Base-by-base conservation (phyloP, 1,284 basidiomycete species). In the Trichosporon coremiiforme region DNA sequence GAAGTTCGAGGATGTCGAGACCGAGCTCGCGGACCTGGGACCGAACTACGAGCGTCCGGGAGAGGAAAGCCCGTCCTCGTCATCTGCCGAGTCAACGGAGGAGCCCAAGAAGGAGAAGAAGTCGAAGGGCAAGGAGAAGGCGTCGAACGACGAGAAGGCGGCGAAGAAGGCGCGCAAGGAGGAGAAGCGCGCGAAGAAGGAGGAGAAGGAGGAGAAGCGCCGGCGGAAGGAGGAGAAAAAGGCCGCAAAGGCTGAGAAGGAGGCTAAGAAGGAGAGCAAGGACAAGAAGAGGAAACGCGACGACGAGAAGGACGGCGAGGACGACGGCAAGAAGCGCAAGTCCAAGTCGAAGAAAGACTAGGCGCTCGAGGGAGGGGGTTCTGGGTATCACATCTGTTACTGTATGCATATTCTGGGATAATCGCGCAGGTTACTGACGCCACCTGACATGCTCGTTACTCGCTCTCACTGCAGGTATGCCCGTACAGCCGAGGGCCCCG, bases 1-100 rank as follows among this genome's bases (percentile, higher is more conserved):
- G 74, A 66, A 65, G 25, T 82, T 82, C 62, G 71, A 72, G n/a
- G 76, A 76, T 70, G 71, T 57, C 4, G 31, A 67, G 41, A 60
- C 65, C 13, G 17, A 53, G n/a, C 50, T 72, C 17, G 65, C 20
- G 38, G 69, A 73, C 47, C 69, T 73, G 20, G 71, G 71, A 17
- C 69, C 62, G 2, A 67, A 73, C 15, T 20, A 25, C 20, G 55
- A 60, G 9, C 29, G 60, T n/a, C 7, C 65, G 33, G 45, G 60
- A 29, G 47, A 60, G 68, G 53, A 65, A 68, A 41, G 66, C 69
- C 31, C 50, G 5, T 62, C 72, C 20, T 67, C 71, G 35, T 67
- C 66, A 7, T 50, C 66, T 20, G 65, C 70, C 12, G 71, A 66
- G 22, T 45, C 64, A 29, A 53, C 60, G 12, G 55, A 65, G 57